phyloP scores from a whole-genome alignment of 108 stramenopile genomes.

The Skeletonema potamos region DNA sequence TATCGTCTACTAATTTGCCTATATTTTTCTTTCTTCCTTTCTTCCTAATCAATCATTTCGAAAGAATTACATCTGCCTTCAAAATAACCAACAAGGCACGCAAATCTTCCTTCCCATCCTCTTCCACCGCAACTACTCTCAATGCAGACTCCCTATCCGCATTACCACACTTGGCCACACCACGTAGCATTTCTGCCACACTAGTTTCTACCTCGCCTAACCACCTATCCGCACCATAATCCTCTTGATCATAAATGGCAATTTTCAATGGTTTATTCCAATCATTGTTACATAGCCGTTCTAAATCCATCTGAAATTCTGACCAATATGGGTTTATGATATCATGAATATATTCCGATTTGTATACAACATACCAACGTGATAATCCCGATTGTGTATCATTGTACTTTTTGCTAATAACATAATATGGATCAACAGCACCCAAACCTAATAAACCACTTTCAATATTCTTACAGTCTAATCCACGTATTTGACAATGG shows the following conservation, averaged over 20 bases:
- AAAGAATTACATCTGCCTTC: conserved; percentile 17
- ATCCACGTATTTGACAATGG: conserved; percentile 44
- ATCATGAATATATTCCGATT: conserved; percentile 54
- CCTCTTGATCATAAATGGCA: conserved; percentile 50
- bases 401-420: conserved; percentile 50
- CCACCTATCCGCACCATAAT: conserved; percentile 43
- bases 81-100: conserved; percentile 29
- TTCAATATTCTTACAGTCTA: conserved; percentile 70
- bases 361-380: conserved; percentile 57
- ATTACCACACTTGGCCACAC: conserved; percentile 53
- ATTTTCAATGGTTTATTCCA: conserved; percentile 50
- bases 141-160: conserved; percentile 57
- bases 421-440: conserved; percentile 71
- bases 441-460: conserved; percentile 61
- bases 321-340: conserved; percentile 71
- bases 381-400: conserved; percentile 35
- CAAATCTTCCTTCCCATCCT: conserved; percentile 5
- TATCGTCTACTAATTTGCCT: too few relatives aligned
- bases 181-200: conserved; percentile 35
- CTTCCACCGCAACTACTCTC: neutral
- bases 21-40: neutral
- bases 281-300: conserved; percentile 52
- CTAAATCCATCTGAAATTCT: conserved; percentile 39
- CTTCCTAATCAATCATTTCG: too few relatives aligned
- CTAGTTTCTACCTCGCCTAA: conserved; percentile 57